Evolutionary conservation across 257 asterid genomes (phyloP), one percentile per base, ranked within the genome.

Genomic region (Jacaranda copaia): DNA sequence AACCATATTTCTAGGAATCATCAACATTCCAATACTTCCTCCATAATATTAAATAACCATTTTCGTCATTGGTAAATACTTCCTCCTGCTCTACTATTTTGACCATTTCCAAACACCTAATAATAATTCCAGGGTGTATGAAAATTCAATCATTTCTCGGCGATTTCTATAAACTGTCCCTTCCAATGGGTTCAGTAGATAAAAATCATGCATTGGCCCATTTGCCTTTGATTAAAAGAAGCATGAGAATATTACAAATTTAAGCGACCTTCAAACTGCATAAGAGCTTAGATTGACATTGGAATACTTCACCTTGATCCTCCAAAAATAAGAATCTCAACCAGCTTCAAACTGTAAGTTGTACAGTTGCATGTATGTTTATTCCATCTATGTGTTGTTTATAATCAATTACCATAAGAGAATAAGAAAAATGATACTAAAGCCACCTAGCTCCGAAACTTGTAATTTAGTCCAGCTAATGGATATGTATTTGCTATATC

Each of bases 281-380:
- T 43, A 16, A 71, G 48, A 77, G 59, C 72, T 38, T 49, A 49
- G 40, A 40, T 40, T 51, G 48, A 13, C 84, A 71, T 72, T 6
- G 15, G 9, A 61, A 40, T 63, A 58, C 66, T 74, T 77, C 59
- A 18, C 60, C 18, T 45, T 42, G n/a, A 32, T 35, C 64, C 59
- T 16, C 59, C 62, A 56, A 56, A 66, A 40, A 73, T 49, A 80
- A 58, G 56, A 77, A 68, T 68, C 55, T 14, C 55, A 60, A 60
- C 55, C 69, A 59, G 63, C 58, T 73, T 55, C 79, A 70, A 43
- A 53, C 40, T 62, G 55, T 56, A 63, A 70, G 46, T 14, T 55
- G 42, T 9, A 42, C 48, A 81, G 61, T 65, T 70, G 78, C 70
- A 57, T 65, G 71, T 70, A 70, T 57, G 38, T 56, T 52, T 66